phyloP scores from a whole-genome alignment of 352 stramenopile species.

The Phytophthora colocasiae region DNA sequence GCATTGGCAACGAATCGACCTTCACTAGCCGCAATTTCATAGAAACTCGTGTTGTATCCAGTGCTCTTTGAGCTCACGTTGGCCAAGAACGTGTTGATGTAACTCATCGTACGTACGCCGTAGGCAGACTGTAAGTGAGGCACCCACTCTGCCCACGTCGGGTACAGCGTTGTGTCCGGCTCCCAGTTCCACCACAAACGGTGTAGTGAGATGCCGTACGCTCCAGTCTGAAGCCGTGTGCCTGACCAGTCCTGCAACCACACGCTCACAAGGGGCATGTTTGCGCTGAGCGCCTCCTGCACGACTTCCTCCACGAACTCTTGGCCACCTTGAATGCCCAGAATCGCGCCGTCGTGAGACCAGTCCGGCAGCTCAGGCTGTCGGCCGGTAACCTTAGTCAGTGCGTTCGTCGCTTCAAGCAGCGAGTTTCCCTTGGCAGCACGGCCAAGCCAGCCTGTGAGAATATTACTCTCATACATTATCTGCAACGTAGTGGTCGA shows the following conservation, averaged over 20 bases:
- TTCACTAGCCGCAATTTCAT: slow-evolving; percentile 29
- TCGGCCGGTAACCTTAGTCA: slow-evolving; percentile 30
- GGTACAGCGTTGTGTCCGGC: slow-evolving; percentile 34
- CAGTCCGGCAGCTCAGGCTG: slow-evolving; percentile 31
- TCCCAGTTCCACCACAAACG: slow-evolving; percentile 42
- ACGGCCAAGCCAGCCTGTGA: slow-evolving; percentile 31
- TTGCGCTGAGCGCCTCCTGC: slow-evolving; percentile 24
- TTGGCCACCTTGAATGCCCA: slow-evolving; percentile 39
- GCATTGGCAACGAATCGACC: slow-evolving; percentile 35
- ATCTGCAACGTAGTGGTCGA: slow-evolving; percentile 31
- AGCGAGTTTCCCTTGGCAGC: slow-evolving; percentile 25
- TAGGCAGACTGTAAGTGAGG: slow-evolving; percentile 26
- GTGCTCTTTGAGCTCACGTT: slow-evolving; percentile 38
- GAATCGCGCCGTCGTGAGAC: slow-evolving; percentile 32
- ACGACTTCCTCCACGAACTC: slow-evolving; percentile 34
- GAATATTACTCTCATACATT: slow-evolving; percentile 24
- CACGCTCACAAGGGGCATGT: slow-evolving; percentile 30
- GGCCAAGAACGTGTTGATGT: slow-evolving; percentile 37
- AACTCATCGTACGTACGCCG: slow-evolving; percentile 25
- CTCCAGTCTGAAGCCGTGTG: slow-evolving; percentile 27
- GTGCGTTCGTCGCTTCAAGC: slow-evolving; percentile 24
- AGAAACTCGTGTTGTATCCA: slow-evolving; percentile 40
- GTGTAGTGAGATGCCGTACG: slow-evolving; percentile 27
- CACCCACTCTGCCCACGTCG: slow-evolving; percentile 34
- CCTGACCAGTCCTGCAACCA: slow-evolving; percentile 36